Evolutionary conservation across 306 rosid species (phyloP), one percentile per base, ranked within the genome.

Genomic region (Pueraria montana): DNA sequence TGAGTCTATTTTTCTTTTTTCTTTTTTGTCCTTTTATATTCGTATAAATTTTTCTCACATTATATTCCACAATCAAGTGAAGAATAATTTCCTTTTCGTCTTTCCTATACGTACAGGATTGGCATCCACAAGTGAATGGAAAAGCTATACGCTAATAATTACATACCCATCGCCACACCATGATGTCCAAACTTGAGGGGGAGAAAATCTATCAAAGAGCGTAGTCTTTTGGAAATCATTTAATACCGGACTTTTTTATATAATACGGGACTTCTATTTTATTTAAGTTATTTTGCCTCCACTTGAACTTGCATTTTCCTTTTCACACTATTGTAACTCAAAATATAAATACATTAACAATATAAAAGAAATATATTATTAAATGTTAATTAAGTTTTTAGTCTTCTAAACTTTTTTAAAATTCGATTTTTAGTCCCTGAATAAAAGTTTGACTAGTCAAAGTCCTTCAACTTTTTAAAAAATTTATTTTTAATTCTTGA

Each of bases 1-100:
- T 26, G 17, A 24, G 38, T 4, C 5, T 5, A 13, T 27, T 64
- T 17, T 17, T 17, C 8, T 16, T 10, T 18, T 40, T 17, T 11
- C 24, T 20, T 18, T 67, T 67, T 20, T 67, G 30, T 53, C 42
- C 36, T 63, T 11, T 17, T 49, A 24, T 74, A 38, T 24, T 36
- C 40, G 27, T 38, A 11, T 64, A 11, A 17, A 11, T 10, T 63
- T 77, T 46, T 63, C 42, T 45, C 48, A 62, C 11, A 27, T 45
- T 62, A 16, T 77, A 77, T 59, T 68, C 71, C 69, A 77, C 73
- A 48, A 76, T 27, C 17, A 76, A 43, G 34, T 18, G 72, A 76
- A 46, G 77, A 69, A 69, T 77, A 69, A 72, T 34, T 69, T 27
- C 8, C 21, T 45, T 61, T 46, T 46, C 52, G 11, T 61, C 18